Evolutionary conservation across 495 filamentous ascomycete species (phyloP).

Genomic region (Aspergillus heteromorphus): DNA sequence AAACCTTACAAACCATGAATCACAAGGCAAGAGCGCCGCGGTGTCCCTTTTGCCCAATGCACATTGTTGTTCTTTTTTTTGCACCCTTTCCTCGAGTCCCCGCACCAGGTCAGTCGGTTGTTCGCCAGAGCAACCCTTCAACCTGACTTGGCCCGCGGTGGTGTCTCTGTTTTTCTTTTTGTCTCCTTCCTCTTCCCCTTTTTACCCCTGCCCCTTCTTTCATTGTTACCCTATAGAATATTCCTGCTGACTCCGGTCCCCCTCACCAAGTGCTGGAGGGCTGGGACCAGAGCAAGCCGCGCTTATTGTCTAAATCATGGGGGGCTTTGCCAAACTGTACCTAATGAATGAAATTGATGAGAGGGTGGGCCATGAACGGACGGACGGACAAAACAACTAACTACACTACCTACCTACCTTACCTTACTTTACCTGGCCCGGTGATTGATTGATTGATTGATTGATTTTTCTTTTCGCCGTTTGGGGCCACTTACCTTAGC

Average conservation of each 20-base stretch:
- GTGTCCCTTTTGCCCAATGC: not conserved
- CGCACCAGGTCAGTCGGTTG: not conserved
- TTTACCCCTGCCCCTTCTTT: constrained; percentile 7
- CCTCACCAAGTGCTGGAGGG: constrained; percentile 26
- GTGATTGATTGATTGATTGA: too few relatives aligned
- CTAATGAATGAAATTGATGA: constrained; percentile 18
- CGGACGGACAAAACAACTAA: too few relatives aligned
- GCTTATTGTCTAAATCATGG: constrained; percentile 18
- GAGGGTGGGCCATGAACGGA: constrained; percentile 16
- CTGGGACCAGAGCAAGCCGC: constrained; percentile 10
- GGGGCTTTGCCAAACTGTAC: constrained; percentile 11
- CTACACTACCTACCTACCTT: too few relatives aligned
- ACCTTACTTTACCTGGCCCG: not conserved
- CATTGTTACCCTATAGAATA: constrained; percentile 16
- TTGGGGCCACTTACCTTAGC: constrained; percentile 7
- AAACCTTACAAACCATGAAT: constrained; percentile 10
- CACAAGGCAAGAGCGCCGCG: not conserved
- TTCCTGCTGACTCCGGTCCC: constrained; percentile 11
- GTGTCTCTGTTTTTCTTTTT: constrained; percentile 5
- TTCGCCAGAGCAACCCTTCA: not conserved
- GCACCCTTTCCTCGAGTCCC: constrained; percentile 13
- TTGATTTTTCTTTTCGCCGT: too few relatives aligned
- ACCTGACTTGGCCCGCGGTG: not conserved
- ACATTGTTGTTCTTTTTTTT: too few relatives aligned
- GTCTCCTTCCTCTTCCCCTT: constrained; percentile 3